phyloP scores from a whole-genome alignment of 1,139 yeast genomes.

The Geotrichum carabidarum region DNA sequence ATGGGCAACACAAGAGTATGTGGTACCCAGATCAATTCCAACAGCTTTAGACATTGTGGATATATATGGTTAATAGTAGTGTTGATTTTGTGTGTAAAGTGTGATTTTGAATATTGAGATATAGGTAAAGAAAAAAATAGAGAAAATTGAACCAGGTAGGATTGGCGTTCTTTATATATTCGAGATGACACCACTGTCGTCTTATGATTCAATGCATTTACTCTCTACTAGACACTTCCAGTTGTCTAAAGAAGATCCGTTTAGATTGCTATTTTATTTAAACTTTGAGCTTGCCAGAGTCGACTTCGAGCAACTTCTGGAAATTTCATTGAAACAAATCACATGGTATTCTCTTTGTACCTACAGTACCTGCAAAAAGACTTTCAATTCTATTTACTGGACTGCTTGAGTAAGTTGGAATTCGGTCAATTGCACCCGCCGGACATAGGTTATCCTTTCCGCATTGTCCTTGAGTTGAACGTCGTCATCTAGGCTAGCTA shows the following conservation, averaged over 20 bases:
- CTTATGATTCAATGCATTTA: not conserved
- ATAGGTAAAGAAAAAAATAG: not conserved
- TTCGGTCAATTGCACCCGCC: no score
- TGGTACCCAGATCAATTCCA: constrained; percentile 94
- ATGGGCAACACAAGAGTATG: constrained; percentile 98
- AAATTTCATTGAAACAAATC: no score
- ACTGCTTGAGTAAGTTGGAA: no score
- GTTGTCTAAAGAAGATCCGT: not conserved
- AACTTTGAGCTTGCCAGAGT: not conserved
- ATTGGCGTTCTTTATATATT: not conserved
- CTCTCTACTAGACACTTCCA: not conserved
- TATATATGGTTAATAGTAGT: constrained; percentile 35
- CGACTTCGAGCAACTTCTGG: no score
- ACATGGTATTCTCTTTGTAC: no score
- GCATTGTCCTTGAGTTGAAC: no score
- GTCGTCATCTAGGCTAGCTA: no score
- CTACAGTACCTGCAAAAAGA: no score
- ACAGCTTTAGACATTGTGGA: constrained; percentile 36
- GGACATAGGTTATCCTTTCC: no score
- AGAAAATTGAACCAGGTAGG: not conserved
- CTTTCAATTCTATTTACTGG: no score
- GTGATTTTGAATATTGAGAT: not conserved
- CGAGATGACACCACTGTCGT: not conserved
- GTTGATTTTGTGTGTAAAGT: not conserved
- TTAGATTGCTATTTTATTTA: not conserved